Base-by-base conservation (phyloP, 176 grass and related monocot genomes). In the Aegilops bicornis region DNA sequence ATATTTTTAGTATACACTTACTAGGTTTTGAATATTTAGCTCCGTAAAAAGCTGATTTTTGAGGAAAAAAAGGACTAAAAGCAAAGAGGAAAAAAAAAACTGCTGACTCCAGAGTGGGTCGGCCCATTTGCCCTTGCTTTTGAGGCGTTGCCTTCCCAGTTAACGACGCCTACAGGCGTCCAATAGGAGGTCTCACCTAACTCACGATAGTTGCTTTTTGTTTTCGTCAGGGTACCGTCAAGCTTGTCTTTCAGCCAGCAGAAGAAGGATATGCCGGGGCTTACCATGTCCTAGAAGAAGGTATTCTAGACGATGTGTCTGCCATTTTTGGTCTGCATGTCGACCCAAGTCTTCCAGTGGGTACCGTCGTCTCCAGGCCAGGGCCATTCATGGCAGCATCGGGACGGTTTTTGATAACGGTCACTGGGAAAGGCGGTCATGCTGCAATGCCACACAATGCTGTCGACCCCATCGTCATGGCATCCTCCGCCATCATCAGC, bases 191-290 rank as follows among this genome's bases (percentile, higher is more conserved):
- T 17, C 15, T 52, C 15, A 17, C 48, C 50, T 54, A 74, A 74
- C 23, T 17, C 23, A 48, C 42, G 16, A 74, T 40, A 14, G 23
- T 29, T 74, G 23, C 16, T 48, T 48, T 23, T 74, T 74, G 6
- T 74, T 74, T 74, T 74, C 7, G 27, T 27, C 42, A 74, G 71
- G 71, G 71, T 74, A 74, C 71, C 6, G 40, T 74, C 13, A 74
- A 74, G 71, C 71, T 74, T 47, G 40, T 74, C 14, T 74, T 74
- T 24, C 71, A 74, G 71, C 71, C 71, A 74, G 71, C 71, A 48
- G 71, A 74, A 74, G 71, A 74, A 74, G 71, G 71, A 3, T 74
- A 48, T 74, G 71, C 71, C 0, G 71, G 71, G 42, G 71, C 71
- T 0, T 42, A 74, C 40, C 71, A 48, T 74, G 40, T 74, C 45